Base-by-base conservation (phyloP, 768 basidiomycete species). In the Leccinum obscurum region DNA sequence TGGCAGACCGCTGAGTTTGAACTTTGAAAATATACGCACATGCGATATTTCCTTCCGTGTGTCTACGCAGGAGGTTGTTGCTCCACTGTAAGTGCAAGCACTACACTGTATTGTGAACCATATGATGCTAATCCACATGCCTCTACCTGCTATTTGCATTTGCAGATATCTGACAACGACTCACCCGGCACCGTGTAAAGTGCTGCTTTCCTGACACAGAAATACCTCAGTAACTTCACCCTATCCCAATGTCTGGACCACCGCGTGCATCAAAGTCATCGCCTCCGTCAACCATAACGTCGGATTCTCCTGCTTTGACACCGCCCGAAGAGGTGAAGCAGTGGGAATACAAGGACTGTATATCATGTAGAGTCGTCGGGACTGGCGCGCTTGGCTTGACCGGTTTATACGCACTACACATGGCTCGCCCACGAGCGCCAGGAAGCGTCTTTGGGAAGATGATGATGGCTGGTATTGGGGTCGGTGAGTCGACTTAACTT, bases 361-460 rank as follows among this genome's bases (percentile, higher is more conserved):
- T 89, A n/a, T 80, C 86, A 1, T 92, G 90, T 70, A 83, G 83
- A 46, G 75, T 91, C 56, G 81, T 89, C 44, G 89, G 89, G 20
- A 82, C 88, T 0, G 84, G 77, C 32, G 84, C 86, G 2, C 80
- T 91, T 6, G 83, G 80, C 22, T 81, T 81, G 4, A 81, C 85
- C 5, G 89, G 90, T 6, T 62, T 85, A 26, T 90, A 92, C 68
- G 88, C 90, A 2, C 72, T 92, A 28, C 80, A 81, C 70, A 81
- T 83, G 77, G 82, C 88, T 28, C 84, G 89, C 52, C 78, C 80
- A 26, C 77, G 78, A 48, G 86, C 86, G 11, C 87, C 85, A 8
- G 88, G 89, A 6, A 84, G 82, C 2, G 71, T 79, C 4, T 68
- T 79, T 28, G 87, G 88, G 58, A 90, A 89, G 70, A 76, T 79